Conservation (phyloP, 176 grass and related monocot genomes). For the Carex myosuroides region DNA sequence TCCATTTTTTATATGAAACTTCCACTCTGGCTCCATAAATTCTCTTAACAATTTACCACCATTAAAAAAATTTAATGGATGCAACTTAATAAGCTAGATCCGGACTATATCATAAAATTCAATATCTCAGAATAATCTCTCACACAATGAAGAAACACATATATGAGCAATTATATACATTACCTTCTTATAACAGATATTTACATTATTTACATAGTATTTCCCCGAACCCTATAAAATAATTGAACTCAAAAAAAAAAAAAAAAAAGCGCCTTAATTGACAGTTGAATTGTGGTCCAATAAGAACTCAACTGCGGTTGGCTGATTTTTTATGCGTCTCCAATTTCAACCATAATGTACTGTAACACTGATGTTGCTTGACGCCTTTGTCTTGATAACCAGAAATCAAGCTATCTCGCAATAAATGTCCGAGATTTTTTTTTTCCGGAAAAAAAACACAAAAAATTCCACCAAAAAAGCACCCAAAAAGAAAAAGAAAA, state of each 20-base stretch:
- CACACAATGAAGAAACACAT: neutral
- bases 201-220: neutral
- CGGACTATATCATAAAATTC: neutral
- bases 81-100: neutral
- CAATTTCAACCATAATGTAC: neutral
- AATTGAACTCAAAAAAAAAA: neutral
- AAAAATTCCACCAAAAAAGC: neutral
- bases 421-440: neutral
- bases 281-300: neutral
- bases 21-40: neutral
- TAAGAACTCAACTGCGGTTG: neutral
- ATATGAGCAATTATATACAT: neutral
- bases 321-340: neutral
- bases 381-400: neutral
- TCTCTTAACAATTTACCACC: neutral
- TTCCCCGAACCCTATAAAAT: neutral
- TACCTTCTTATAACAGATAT: neutral
- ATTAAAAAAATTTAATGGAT: neutral
- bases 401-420: neutral
- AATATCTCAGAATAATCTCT: neutral
- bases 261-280: neutral
- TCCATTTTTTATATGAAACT: neutral
- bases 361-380: neutral
- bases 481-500: neutral
- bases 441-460: neutral